Conservation (phyloP, 805 yeast species). For the Nakazawaea wickerhamii region DNA sequence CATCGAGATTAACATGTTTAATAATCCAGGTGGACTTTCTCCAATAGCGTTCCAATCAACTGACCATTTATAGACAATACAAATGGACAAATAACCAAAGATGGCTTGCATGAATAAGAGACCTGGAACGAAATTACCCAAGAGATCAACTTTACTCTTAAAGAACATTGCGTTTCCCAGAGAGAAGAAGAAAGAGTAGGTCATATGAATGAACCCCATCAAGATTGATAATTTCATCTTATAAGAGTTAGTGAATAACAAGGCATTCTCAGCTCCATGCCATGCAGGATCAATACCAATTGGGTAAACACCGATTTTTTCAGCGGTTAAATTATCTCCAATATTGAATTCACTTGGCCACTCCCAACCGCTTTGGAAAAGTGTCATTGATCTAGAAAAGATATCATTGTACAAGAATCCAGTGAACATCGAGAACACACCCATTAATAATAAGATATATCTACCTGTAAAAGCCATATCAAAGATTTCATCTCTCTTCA, state of each 20-base stretch:
- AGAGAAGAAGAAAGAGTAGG: conserved; percentile 64
- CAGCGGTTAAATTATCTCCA: conserved; percentile 44
- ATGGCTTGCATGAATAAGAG: conserved; percentile 70
- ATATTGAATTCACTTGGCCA: conserved; percentile 52
- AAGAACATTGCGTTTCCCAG: conserved; percentile 56
- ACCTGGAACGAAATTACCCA: conserved; percentile 73
- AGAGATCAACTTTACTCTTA: conserved; percentile 55
- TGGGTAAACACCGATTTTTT: conserved; percentile 46
- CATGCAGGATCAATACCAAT: conserved; percentile 69
- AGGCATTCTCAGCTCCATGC: conserved; percentile 76
- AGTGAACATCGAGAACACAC: conserved; percentile 66
- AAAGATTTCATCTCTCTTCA: conserved; percentile 67
- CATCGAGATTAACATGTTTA: conserved; percentile 74
- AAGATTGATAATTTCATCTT: conserved; percentile 73
- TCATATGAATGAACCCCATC: conserved; percentile 74
- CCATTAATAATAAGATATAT: conserved; percentile 66
- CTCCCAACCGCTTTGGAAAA: conserved; percentile 67
- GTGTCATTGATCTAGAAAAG: conserved; percentile 62
- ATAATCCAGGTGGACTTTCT: conserved; percentile 64
- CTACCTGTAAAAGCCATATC: conserved; percentile 75
- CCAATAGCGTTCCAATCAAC: conserved; percentile 62
- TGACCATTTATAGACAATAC: conserved; percentile 70
- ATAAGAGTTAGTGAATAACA: conserved; percentile 65
- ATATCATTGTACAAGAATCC: conserved; percentile 70
- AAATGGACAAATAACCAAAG: conserved; percentile 63